These are phyloP conservation scores for Fomitopsis palustris DNA, from an alignment of 1,284 basidiomycete species.

Conservation along the genomic window DNA sequence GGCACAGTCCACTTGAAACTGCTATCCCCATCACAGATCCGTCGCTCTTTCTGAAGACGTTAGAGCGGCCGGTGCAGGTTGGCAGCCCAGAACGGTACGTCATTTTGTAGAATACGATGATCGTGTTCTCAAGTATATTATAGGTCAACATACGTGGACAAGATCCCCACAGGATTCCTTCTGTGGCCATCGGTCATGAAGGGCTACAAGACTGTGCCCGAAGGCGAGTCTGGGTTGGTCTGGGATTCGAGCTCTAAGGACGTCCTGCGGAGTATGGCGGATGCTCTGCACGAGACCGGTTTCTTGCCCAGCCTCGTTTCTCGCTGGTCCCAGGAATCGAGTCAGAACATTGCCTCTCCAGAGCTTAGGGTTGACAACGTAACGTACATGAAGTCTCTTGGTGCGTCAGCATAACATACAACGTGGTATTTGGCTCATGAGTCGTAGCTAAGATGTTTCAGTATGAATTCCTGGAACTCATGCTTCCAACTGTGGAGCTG, in stretches of 20 bases:
- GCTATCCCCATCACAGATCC: slow-evolving; percentile 51
- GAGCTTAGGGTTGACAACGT: slow-evolving; percentile 68
- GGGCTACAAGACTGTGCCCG: slow-evolving; percentile 55
- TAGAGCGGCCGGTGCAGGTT: slow-evolving; percentile 28
- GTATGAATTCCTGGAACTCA: slow-evolving; percentile 45
- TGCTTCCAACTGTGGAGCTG: slow-evolving; percentile 56
- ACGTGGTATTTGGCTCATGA: slow-evolving; percentile 8
- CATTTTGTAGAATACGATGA: background rate
- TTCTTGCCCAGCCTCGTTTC: slow-evolving; percentile 62
- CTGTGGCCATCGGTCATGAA: slow-evolving; percentile 75
- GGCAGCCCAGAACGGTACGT: background rate
- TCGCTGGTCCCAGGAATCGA: slow-evolving; percentile 74
- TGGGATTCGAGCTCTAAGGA: slow-evolving; percentile 69
- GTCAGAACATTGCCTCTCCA: slow-evolving; percentile 43
- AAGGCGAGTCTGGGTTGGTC: slow-evolving; percentile 44
- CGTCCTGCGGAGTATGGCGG: slow-evolving; percentile 57
- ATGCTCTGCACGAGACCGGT: slow-evolving; percentile 43
- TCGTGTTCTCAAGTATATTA: background rate
- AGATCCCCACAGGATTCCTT: slow-evolving; percentile 82
- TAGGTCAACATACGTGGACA: slow-evolving; percentile 68
- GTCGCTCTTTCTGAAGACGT: slow-evolving; percentile 40
- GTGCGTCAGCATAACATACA: slow-evolving; percentile 35
- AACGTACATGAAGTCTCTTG: slow-evolving; percentile 63
- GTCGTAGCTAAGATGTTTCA: slow-evolving; percentile 64
- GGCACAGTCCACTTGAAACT: slow-evolving; percentile 69